Evolutionary conservation across 306 rosid species (phyloP).

Genomic region (Prosopis cineraria): DNA sequence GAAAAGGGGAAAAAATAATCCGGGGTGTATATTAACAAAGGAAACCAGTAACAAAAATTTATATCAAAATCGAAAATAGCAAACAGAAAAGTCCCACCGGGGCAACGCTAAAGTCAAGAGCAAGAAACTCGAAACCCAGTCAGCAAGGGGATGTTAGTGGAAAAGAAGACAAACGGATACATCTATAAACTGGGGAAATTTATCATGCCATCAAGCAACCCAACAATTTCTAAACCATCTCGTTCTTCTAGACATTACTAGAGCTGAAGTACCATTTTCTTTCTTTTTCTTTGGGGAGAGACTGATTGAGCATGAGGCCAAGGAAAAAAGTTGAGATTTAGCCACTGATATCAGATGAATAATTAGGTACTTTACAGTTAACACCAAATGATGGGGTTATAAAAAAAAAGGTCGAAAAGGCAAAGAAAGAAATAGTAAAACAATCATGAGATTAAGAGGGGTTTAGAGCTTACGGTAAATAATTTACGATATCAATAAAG

Average conservation of each 20-base stretch:
- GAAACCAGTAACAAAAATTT: background rate
- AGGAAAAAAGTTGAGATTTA: slow-evolving; percentile 25
- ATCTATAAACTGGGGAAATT: slow-evolving; percentile 9
- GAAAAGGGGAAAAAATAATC: background rate
- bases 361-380: slow-evolving; percentile 41
- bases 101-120: slow-evolving; percentile 18
- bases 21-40: background rate
- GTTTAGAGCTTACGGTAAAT: slow-evolving; percentile 29
- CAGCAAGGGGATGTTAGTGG: background rate
- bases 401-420: slow-evolving; percentile 10
- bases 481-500: background rate
- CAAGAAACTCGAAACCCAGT: background rate
- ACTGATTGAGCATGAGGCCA: background rate
- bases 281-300: background rate
- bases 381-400: slow-evolving; percentile 33
- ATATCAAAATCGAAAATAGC: background rate
- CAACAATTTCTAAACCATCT: slow-evolving; percentile 8
- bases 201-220: background rate
- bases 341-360: slow-evolving; percentile 20
- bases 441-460: background rate
- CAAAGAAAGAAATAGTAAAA: background rate
- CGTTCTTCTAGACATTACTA: slow-evolving; percentile 8
- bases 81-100: background rate
- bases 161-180: slow-evolving; percentile 26
- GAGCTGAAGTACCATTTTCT: slow-evolving; percentile 17